Base-by-base conservation (phyloP, 164 flowering plant genomes). In the Akebia trifoliata region DNA sequence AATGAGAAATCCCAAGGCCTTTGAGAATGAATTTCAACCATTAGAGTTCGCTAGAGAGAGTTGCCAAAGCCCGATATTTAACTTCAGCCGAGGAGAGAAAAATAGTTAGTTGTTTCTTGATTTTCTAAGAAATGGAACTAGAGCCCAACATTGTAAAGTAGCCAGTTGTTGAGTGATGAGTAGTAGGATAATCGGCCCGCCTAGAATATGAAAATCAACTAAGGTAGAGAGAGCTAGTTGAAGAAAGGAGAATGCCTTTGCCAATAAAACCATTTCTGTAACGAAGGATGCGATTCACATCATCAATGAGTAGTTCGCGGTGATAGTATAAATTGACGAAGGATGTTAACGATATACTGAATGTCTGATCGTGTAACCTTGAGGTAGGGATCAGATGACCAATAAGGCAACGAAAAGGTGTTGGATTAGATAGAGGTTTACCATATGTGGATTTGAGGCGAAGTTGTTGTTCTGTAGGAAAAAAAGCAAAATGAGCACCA, bases 71-170 rank as follows among this genome's bases (percentile, higher is more conserved):
- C n/a, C n/a, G n/a, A n/a, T n/a, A n/a, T n/a, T n/a, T n/a, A 17
- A 46, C 30, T 46, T 46, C 50, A 6, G 15, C 50, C 12, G 15
- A 46, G 24, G 30, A 46, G 5, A 28, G 50, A 25, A 8, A 46
- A 17, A 46, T 14, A 4, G 50, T 46, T 11, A 29, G 50, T 25
- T 46, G 30, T 25, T 46, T 46, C 25, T 46, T 46, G 28, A 4
- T 46, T 46, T 46, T 46, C 50, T 29, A 22, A 46, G 50, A 46
- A 10, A 46, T 46, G 24, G 50, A 14, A 46, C 50, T 46, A 22
- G 31, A 17, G 8, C 50, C 25, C 6, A 46, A 46, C 4, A 46
- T 17, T 4, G 30, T 46, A 14, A 17, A 46, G 6, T 46, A 46
- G 24, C 50, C 50, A 46, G 25, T 46, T 8, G 50, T 46, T 8